Conservation (phyloP, 176 grass and related monocot genomes). For the Avena sativa region DNA sequence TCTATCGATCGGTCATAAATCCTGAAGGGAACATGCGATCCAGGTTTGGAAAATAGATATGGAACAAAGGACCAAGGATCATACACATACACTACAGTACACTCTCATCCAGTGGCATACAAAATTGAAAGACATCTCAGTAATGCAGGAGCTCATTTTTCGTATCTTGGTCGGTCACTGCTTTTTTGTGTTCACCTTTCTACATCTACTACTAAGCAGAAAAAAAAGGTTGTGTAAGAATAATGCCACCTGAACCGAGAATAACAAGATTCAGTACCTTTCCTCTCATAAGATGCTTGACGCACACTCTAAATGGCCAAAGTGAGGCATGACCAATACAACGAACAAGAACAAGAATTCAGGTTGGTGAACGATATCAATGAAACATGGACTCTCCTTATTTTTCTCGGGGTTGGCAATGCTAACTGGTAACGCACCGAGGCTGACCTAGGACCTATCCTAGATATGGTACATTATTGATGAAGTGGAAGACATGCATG, state of each 20-base stretch:
- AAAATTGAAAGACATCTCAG: too few relatives aligned
- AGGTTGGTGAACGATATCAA: conserved; percentile 31
- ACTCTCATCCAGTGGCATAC: neutral
- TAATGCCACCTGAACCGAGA: neutral
- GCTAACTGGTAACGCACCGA: neutral
- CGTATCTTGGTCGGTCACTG: neutral
- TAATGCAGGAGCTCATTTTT: too few relatives aligned
- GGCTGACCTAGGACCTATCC: too few relatives aligned
- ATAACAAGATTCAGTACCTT: neutral
- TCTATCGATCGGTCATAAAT: neutral
- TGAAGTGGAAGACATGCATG: too few relatives aligned
- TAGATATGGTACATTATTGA: too few relatives aligned
- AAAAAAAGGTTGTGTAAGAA: neutral
- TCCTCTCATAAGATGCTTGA: neutral
- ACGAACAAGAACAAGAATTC: neutral
- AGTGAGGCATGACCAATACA: neutral
- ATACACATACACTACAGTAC: neutral
- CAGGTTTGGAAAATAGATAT: neutral
- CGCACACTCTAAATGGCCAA: neutral
- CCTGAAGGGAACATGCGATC: neutral
- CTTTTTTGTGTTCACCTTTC: neutral
- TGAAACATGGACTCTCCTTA: neutral
- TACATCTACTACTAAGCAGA: neutral
- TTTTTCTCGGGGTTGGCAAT: conserved; percentile 2
- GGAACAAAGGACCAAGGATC: neutral